Conservation (phyloP, 805 yeast genomes). For the Teunomyces panamensis region DNA sequence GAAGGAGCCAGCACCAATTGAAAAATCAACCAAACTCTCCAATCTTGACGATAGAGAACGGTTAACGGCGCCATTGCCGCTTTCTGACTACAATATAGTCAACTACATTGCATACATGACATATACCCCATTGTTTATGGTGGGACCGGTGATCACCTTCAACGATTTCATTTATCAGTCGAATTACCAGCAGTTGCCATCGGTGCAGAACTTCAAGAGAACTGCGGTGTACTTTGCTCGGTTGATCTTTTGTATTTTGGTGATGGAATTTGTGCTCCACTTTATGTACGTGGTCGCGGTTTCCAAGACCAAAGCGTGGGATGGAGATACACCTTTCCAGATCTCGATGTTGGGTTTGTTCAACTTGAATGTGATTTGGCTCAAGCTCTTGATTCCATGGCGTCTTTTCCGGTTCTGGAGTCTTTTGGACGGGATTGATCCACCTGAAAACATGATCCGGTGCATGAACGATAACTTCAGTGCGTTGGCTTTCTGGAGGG, state of each 20-base stretch:
- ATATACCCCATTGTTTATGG: conserved; percentile 88
- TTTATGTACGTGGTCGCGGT: conserved; percentile 92
- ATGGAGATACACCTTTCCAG: conserved; percentile 84
- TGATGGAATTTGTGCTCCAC: conserved; percentile 88
- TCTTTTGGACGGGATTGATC: conserved; percentile 85
- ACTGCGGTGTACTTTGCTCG: conserved; percentile 63
- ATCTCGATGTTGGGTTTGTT: conserved; percentile 92
- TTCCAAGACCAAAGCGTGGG: conserved; percentile 86
- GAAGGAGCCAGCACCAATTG: conserved; percentile 2
- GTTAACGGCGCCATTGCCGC: conserved; percentile 58
- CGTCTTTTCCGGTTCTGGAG: conserved; percentile 92
- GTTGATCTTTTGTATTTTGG: conserved; percentile 67
- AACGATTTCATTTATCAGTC: conserved; percentile 86
- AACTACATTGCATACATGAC: conserved; percentile 75
- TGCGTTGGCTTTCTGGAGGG: conserved; percentile 95
- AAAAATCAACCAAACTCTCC: conserved; percentile 4
- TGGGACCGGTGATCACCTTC: conserved; percentile 92
- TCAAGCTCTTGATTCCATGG: conserved; percentile 94
- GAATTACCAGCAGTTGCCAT: conserved; percentile 48
- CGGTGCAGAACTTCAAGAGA: conserved; percentile 51
- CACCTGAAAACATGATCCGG: conserved; percentile 97
- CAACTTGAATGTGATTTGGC: conserved; percentile 88
- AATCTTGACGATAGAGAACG: conserved; percentile 59
- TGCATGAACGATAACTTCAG: conserved; percentile 94
- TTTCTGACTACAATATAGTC: conserved; percentile 55